Evolutionary conservation across 371 early-diverging fungal genomes (phyloP).

Genomic region (Dichotomocladium elegans): DNA sequence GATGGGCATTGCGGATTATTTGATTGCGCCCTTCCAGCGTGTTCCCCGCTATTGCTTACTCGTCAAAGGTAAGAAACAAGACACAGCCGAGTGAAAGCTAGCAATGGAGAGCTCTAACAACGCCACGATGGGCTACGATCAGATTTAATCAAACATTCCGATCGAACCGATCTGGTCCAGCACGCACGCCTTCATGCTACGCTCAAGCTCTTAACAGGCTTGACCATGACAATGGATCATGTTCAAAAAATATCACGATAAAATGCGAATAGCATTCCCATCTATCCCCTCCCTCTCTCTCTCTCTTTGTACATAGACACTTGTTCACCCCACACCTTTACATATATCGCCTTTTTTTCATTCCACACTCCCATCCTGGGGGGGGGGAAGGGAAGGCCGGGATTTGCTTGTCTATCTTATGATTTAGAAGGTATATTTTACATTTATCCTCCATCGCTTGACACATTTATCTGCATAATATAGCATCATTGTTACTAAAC

Average conservation of each 20-base stretch:
- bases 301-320: too few species aligned
- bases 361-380: neutral
- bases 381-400: too few species aligned
- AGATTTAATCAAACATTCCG: constrained; percentile 39
- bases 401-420: too few species aligned
- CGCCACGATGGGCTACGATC: neutral
- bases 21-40: constrained; percentile 45
- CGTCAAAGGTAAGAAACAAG: constrained; percentile 41
- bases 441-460: too few species aligned
- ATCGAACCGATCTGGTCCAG: constrained; percentile 12
- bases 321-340: too few species aligned
- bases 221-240: constrained; percentile 40
- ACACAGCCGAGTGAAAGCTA: too few species aligned
- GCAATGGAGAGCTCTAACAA: too few species aligned
- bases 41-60: constrained; percentile 42
- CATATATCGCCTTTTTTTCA: neutral
- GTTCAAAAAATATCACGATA: constrained; percentile 14
- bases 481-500: too few species aligned
- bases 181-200: constrained; percentile 21
- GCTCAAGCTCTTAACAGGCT: constrained; percentile 24
- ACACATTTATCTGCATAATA: too few species aligned
- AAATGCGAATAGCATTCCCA: neutral
- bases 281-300: neutral
- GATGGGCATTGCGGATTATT: constrained; percentile 41
- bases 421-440: too few species aligned